Evolutionary conservation across 768 basidiomycete species (phyloP).

Genomic region (Coprinellus aureogranulatus): DNA sequence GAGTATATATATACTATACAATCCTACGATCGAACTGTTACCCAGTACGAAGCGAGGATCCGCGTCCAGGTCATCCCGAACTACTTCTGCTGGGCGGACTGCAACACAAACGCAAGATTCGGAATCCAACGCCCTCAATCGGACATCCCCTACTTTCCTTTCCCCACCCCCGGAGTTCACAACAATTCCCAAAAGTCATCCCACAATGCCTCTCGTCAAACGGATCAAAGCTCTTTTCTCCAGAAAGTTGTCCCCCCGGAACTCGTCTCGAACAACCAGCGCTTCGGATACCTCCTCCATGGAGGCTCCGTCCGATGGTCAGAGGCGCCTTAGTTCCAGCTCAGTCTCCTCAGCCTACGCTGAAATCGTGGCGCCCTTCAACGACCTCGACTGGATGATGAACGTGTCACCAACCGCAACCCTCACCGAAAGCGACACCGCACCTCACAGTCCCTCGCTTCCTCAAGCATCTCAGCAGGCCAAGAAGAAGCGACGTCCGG

Average conservation of each 20-base stretch:
- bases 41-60: too few species aligned
- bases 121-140: too few species aligned
- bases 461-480: neutral
- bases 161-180: too few species aligned
- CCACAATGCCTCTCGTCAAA: too few species aligned
- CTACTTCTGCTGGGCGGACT: too few species aligned
- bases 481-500: neutral
- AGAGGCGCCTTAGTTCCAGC: neutral
- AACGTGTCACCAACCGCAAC: neutral
- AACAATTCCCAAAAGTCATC: too few species aligned
- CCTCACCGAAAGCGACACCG: conserved; percentile 2
- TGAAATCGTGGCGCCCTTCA: neutral
- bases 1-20: too few species aligned
- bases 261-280: neutral
- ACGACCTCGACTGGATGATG: neutral
- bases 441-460: neutral
- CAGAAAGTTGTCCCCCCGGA: neutral
- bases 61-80: too few species aligned
- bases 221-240: too few species aligned
- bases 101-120: too few species aligned
- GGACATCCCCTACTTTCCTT: too few species aligned
- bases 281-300: neutral
- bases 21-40: too few species aligned
- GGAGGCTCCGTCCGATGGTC: neutral
- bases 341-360: conserved; percentile 1